Base-by-base conservation (phyloP, 2,329 filamentous ascomycete species). In the Canariomyces notabilis region DNA sequence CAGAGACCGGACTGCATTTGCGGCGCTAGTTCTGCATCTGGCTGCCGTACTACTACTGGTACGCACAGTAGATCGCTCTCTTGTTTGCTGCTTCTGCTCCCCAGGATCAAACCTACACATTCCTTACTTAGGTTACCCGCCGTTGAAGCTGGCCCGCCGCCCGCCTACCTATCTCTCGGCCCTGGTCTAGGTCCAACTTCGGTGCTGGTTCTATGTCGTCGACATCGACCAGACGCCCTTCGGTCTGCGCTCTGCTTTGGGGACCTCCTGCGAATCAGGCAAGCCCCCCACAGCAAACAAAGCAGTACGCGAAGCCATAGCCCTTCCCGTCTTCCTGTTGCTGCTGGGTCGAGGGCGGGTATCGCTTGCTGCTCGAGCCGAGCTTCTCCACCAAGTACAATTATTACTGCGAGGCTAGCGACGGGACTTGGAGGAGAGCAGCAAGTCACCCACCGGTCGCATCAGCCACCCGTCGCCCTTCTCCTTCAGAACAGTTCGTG, bases 11-110 rank as follows among this genome's bases (percentile, higher is more conserved):
- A 59, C 54, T 62, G 57, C 57, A 52, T 57, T 53, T 58, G 57
- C 58, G 56, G 61, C 58, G 59, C 60, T 56, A 55, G 57, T 51
- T 54, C 54, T 61, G 61, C 60, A 61, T 57, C 55, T 49, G 35
- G 48, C 44, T 52, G 50, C 48, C 37, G 29, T 42, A 42, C 46
- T 50, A 31, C 46, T 32, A 55, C 56, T 58, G 52, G 55, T n/a
- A n/a, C n/a, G n/a, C n/a, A n/a, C n/a, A n/a, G n/a, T 45, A 54
- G 53, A 57, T 50, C 51, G 49, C 41, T 37, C 23, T 21, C 32
- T 52, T 58, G 55, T 57, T 57, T 58, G 57, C 50, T 57, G 36
- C n/a, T n/a, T n/a, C n/a, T n/a, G n/a, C n/a, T n/a, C n/a, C n/a
- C n/a, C n/a, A n/a, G n/a, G n/a, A n/a, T n/a, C n/a, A n/a, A n/a